Evolutionary conservation across 2,329 filamentous ascomycete genomes (phyloP).

Genomic region (Parascedosporium putredinis): DNA sequence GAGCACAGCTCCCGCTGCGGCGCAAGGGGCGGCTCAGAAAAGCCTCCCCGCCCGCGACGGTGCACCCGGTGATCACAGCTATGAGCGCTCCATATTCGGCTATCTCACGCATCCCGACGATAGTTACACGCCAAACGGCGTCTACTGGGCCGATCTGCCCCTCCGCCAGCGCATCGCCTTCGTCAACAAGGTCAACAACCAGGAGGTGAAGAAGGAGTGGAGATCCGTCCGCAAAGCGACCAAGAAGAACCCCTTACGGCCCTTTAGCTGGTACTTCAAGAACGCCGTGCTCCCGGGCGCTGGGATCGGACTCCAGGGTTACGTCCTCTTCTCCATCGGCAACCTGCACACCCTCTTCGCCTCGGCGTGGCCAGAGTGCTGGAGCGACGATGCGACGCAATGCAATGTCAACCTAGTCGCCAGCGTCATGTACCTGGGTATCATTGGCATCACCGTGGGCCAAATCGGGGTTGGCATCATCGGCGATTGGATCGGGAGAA

Average conservation of each 20-base stretch:
- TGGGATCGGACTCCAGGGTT: conserved; percentile 85
- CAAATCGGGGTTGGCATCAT: conserved; percentile 75
- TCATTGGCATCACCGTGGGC: conserved; percentile 87
- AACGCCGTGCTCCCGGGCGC: conserved; percentile 89
- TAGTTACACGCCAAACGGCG: conserved; percentile 68
- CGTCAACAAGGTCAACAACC: conserved; percentile 60
- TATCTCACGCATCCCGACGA: conserved; percentile 80
- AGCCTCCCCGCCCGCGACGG: neutral
- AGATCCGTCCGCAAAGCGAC: conserved; percentile 62
- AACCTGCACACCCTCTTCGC: conserved; percentile 78
- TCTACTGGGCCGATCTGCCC: conserved; percentile 88
- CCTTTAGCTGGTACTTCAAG: conserved; percentile 74
- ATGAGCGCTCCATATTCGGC: conserved; percentile 57
- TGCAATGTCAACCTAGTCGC: conserved; percentile 75
- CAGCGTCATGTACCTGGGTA: conserved; percentile 73
- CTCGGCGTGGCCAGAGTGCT: conserved; percentile 67
- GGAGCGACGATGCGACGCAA: conserved; percentile 48
- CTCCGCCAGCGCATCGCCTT: conserved; percentile 61
- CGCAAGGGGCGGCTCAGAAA: neutral
- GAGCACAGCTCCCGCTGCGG: too few relatives aligned
- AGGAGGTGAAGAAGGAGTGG: conserved; percentile 61
- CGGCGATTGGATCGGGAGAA: conserved; percentile 70
- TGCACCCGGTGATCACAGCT: conserved; percentile 30
- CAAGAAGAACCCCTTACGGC: conserved; percentile 75
- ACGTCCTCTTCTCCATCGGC: conserved; percentile 94